Percentiles rank a stretch among this genome's conserved stretches.
phyloP scores from a whole-genome alignment of 257 asterid species.

The Euphrasia confusa region DNA sequence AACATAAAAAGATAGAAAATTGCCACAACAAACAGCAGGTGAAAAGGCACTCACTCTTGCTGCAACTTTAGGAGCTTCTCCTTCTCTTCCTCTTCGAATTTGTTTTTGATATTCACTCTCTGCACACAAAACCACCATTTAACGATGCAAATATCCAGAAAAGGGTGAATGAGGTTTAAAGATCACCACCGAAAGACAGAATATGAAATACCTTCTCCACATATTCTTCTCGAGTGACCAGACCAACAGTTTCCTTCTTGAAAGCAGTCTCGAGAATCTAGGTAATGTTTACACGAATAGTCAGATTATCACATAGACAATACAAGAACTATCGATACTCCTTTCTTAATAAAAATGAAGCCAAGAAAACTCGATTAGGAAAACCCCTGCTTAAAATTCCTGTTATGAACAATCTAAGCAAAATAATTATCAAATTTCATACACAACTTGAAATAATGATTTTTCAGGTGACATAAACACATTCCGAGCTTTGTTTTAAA shows the following conservation, averaged over 20 bases:
- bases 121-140: conserved; percentile 25
- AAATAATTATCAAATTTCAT: neutral
- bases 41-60: conserved; percentile 65
- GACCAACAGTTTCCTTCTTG: conserved; percentile 99
- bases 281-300: conserved; percentile 5
- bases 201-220: conserved; percentile 92
- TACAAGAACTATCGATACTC: neutral
- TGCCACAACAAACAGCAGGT: conserved; percentile 6
- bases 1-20: neutral
- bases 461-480: neutral
- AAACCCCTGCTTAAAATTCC: neutral
- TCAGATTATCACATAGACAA: conserved; percentile 13
- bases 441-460: neutral
- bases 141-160: conserved; percentile 3
- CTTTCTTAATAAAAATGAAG: neutral
- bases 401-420: neutral
- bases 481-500: neutral
- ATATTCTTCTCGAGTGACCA: conserved; percentile 90
- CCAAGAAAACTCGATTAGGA: neutral
- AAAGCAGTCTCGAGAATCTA: conserved; percentile 96
- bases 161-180: neutral
- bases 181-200: conserved; percentile 13
- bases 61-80: conserved; percentile 94
- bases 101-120: conserved; percentile 89
- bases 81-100: conserved; percentile 96